Base-by-base conservation (phyloP, 257 asterid genomes). In the Thymus mandschuricus region DNA sequence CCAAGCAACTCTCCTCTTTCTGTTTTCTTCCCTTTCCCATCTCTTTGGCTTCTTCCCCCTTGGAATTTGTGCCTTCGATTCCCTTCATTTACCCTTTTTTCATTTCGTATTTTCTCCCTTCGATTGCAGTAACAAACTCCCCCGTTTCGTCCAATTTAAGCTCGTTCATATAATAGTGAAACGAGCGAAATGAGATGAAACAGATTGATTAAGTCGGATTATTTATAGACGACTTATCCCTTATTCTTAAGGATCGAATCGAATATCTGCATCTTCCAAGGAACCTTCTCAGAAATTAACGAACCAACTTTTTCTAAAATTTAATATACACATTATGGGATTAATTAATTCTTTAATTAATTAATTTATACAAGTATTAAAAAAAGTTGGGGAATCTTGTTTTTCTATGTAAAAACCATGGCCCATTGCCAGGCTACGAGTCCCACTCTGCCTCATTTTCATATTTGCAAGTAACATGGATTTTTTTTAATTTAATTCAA, bases 391-490 rank as follows among this genome's bases (percentile, higher is more conserved):
- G 72, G 86, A 80, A 77, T 80, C 85, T 78, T 66, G 64, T 41
- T 66, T 79, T 60, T 46, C 65, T 56, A 63, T 58, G 66, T 54
- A 60, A 69, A 38, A 61, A 69, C 52, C 50, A 71, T 82, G 81
- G 82, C 82, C 87, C 82, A 79, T 30, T 76, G 91, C 81, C 87
- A 87, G 92, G 66, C 72, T 70, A 75, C 59, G 33, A 70, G 71
- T 61, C 85, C 86, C 83, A 75, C 83, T 72, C 78, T 74, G 64
- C 73, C 79, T 72, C 62, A 75, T 74, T 81, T 80, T 78, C 78
- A 71, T 81, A 79, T 78, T 65, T 82, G 87, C 91, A 81, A 78
- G 84, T 73, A 82, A 84, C 90, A 78, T 83, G 92, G 79, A 83
- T 79, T 75, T 70, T 64, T 12, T 2, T 65, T 57, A 10, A 70